Conservation (phyloP, 2,329 filamentous ascomycete species). For the Aspergillus viridinutans region DNA sequence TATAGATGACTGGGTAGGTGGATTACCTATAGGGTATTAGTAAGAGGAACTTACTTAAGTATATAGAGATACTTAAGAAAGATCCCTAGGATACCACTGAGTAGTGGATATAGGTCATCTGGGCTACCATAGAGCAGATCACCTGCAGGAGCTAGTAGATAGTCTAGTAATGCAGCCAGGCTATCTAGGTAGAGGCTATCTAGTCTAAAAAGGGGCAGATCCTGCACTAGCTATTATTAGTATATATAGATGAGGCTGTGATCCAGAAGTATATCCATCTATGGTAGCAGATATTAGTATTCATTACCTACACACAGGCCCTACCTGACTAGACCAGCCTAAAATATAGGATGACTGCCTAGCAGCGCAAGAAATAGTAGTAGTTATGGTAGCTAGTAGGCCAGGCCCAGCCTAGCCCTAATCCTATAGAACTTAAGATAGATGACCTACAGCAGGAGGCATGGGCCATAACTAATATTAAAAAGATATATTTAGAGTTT, state of each 20-base stretch:
- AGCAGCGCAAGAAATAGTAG: neutral
- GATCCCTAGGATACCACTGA: too few relatives aligned
- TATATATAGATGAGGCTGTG: neutral
- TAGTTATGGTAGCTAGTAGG: too few relatives aligned
- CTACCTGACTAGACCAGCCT: neutral
- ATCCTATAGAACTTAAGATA: too few relatives aligned
- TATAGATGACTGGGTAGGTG: too few relatives aligned
- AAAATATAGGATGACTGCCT: neutral
- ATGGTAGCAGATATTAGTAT: slow-evolving; percentile 2
- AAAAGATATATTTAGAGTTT: neutral
- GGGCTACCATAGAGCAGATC: neutral
- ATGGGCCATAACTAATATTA: neutral
- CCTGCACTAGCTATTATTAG: neutral
- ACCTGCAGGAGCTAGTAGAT: neutral
- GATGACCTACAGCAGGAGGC: too few relatives aligned
- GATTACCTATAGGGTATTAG: too few relatives aligned
- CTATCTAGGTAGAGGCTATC: neutral
- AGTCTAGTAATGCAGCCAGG: neutral
- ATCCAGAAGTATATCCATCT: neutral
- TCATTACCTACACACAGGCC: slow-evolving; percentile 1
- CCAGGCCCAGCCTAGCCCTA: too few relatives aligned
- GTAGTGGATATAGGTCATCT: too few relatives aligned
- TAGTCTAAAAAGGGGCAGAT: neutral
- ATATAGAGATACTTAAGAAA: too few relatives aligned
- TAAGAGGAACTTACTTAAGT: too few relatives aligned